Percentiles rank a stretch among this genome's conserved stretches.
These are phyloP conservation scores for Penicillium capsulatum DNA, from an alignment of 2,329 filamentous ascomycete genomes.

Conservation along the genomic window DNA sequence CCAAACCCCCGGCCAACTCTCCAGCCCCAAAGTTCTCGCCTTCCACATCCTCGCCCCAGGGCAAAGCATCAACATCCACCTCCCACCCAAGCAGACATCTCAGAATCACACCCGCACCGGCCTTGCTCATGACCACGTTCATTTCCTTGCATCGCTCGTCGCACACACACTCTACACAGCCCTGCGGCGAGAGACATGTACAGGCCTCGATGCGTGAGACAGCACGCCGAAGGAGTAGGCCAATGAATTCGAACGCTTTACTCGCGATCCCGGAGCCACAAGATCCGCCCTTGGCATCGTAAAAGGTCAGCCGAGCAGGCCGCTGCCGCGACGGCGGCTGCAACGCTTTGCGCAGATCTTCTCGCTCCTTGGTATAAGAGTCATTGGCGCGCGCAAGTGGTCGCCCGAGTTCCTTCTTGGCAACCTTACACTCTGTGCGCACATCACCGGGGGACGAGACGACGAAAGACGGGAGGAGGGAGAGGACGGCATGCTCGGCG, in stretches of 20 bases:
- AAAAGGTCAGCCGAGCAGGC: conserved; percentile 85
- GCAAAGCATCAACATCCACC: conserved; percentile 77
- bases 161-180: conserved; percentile 87
- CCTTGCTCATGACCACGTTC: conserved; percentile 92
- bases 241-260: conserved; percentile 91
- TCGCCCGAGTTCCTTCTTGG: conserved; percentile 79
- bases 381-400: conserved; percentile 34
- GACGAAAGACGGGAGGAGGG: conserved; percentile 84
- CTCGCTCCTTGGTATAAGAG: conserved; percentile 4
- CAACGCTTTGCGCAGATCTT: conserved; percentile 17
- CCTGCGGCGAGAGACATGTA: conserved; percentile 60
- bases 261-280: conserved; percentile 80
- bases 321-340: conserved; percentile 60
- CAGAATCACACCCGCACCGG: conserved; percentile 75
- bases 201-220: conserved; percentile 72
- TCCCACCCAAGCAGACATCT: conserved; percentile 69
- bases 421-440: conserved; percentile 87
- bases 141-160: conserved; percentile 78
- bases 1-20: conserved; percentile 64
- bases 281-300: conserved; percentile 86
- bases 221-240: conserved; percentile 70
- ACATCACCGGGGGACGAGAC: conserved; percentile 87
- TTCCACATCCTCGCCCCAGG: conserved; percentile 79
- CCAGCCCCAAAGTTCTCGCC: conserved; percentile 54
- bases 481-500: conserved; percentile 85